Evolutionary conservation across 805 yeast species (phyloP), one percentile per base, ranked within the genome.

Genomic region (Saccharomycopsis babjevae): DNA sequence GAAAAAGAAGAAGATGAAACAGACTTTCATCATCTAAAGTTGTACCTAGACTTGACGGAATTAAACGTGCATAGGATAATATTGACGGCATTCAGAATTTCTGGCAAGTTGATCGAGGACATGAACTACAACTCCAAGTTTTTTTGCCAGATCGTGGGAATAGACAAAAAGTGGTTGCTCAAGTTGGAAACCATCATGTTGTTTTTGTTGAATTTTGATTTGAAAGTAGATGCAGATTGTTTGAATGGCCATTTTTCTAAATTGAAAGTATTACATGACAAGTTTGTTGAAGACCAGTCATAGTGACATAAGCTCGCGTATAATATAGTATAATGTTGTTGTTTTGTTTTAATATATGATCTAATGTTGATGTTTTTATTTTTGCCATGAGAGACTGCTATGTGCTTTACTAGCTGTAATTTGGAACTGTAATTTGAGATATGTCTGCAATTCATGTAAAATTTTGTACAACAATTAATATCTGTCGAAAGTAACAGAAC

Each of bases 161-260:
- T 80, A 60, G 63, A 71, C 67, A 62, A 72, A 50, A 59, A 67
- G 4, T 87, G 83, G 59, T 70, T 83, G 57, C 70, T 74, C 59
- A 71, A 74, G 32, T 69, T 83, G 54, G 87, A 83, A 66, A 75
- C 81, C 22, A 77, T 83, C 0, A 71, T 82, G 46, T 68, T 83
- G 61, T 79, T 78, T 65, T 67, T 82, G 55, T 63, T 79, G 57
- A 78, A 81, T 66, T 83, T 81, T 68, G 77, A 79, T 56, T 69
- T 83, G 60, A 76, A 75, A 54, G 77, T 79, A 7, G 78, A 78
- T 61, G 70, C 71, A 46, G 63, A 62, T 1, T 59, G 68, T 4
- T 69, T 79, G 39, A 69, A 70, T 54, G 66, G 67, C 38, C 73
- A 72, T 55, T 67, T 77, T n/a, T 13, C 38, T 2, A 46, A 58